Conservation (phyloP, 805 yeast genomes). For the Ogataea naganishii region DNA sequence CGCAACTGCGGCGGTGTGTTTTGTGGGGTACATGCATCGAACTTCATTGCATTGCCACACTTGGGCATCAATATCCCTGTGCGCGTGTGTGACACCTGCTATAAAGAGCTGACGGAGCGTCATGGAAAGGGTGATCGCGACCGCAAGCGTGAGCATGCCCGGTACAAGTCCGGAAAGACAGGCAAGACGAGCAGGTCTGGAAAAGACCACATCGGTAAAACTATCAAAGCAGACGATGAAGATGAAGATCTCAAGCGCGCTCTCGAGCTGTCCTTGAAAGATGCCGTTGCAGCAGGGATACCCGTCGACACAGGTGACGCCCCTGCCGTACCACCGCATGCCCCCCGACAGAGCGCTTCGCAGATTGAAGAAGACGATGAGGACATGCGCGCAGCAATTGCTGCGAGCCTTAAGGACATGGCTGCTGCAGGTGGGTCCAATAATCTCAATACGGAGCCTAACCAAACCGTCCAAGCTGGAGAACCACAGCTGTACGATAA, state of each 20-base stretch:
- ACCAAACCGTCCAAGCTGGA: conserved; percentile 5
- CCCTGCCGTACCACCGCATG: conserved; percentile 3
- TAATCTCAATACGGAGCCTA: no score
- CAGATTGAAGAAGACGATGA: conserved; percentile 64
- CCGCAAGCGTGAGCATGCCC: no score
- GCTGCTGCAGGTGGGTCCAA: no score
- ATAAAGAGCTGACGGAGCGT: conserved; percentile 45
- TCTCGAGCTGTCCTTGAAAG: conserved; percentile 68
- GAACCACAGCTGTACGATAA: conserved; percentile 9
- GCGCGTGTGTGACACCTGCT: conserved; percentile 89
- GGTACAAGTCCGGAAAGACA: no score
- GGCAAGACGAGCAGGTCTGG: no score
- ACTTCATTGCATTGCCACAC: conserved; percentile 62
- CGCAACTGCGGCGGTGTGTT: conserved; percentile 95
- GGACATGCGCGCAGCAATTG: conserved; percentile 90
- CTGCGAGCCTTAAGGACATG: conserved; percentile 70
- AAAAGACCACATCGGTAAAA: no score
- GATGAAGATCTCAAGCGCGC: conserved; percentile 76
- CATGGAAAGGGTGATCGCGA: conserved; percentile 12
- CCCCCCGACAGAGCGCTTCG: conserved; percentile 3
- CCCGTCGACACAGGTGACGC: conserved; percentile 5
- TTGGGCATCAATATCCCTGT: conserved; percentile 85
- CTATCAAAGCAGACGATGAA: conserved; percentile 35
- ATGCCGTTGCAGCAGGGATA: conserved; percentile 22
- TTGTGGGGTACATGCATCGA: conserved; percentile 78